Base-by-base conservation (phyloP, 768 basidiomycete species). In the Amanita rubescens region DNA sequence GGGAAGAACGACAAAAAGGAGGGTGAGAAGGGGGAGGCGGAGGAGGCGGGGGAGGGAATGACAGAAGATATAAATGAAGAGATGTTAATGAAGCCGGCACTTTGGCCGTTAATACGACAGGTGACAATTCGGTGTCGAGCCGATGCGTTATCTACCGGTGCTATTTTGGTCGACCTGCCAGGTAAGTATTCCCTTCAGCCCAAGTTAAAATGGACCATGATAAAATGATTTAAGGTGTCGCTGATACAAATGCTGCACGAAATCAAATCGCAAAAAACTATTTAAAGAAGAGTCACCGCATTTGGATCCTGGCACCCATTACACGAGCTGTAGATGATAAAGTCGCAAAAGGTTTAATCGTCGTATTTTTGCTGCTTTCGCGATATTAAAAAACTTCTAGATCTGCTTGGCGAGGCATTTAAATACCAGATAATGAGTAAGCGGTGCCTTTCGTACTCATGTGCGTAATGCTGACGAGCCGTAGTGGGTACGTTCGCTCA, bases 51-150 rank as follows among this genome's bases (percentile, higher is more conserved):
- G 27, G 5, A 30, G 27, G 27, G 5, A 30, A 30, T 8, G 27
- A 30, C 27, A 4, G 8, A n/a, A n/a, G n/a, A 8, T 30, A 30
- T 8, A 8, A 8, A 30, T 4, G 27, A 30, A 30, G 27, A 3
- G 27, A 30, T 8, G 27, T 8, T 30, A 30, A n/a, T n/a, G n/a
- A 66, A 70, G 20, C 71, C 79, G 9, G 80, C 80, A 8, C 67
- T 78, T 6, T 84, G 82, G 83, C 82, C 81, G 3, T 71, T 84
- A 44, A 82, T 85, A 56, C 74, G 77, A 15, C 77, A 80, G 64
- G 81, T 84, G 43, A 77, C 76, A 54, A 78, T 84, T n/a, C 73
- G 75, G 8, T 82, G 79, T 63, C 68, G 69, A 42, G 69, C 80
- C 0, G 58, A 64, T 6, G 80, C 79, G 9, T 68, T 85, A 35